Base-by-base conservation (phyloP, 2,329 filamentous ascomycete species). In the Phialocephala subalpina region DNA sequence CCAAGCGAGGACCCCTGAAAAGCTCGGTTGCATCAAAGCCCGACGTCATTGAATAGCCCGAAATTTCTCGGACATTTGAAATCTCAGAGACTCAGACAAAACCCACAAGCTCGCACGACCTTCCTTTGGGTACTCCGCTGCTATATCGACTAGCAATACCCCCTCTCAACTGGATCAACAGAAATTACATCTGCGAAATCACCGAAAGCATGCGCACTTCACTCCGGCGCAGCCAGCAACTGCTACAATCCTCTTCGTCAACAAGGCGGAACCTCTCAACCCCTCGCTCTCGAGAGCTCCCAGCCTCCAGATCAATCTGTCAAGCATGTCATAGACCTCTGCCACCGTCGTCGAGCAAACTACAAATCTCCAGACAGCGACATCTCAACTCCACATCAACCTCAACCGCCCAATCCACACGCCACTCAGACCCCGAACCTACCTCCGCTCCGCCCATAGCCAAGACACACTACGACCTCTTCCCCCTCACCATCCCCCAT, bases 381-480 rank as follows among this genome's bases (percentile, higher is more conserved):
- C 49, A 25, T 11, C 27, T 29, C 25, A 33, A 53, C 16, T 53
- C 49, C 22, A 29, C 49, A 18, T 53, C 49, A 40, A 40, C 64
- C 7, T 42, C 60, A 4, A 35, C 59, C 18, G 33, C 35, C 20
- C 55, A 38, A 58, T 38, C 27, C 11, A 38, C 22, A 57, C 29
- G 16, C 29, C 49, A 53, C 56, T 12, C 22, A 33, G 22, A 49
- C 4, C n/a, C 40, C 36, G 55, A 45, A 27, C 55, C 52, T 38
- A 18, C 64, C 35, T n/a, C 57, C 2, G 58, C 49, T 18, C 52
- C 42, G n/a, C 33, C 35, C 27, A 38, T 40, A 8, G 61, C 77
- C 3, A 73, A 80, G 70, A 93, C 90, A 62, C 88, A 95, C 84
- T 98, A 97, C 85, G 87, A 90, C 63, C 88, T 98, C 80, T 99